Percentiles rank a stretch among this genome's conserved stretches.
Conservation (phyloP, 2,329 filamentous ascomycete genomes). For the Penicillium janthinellum region DNA sequence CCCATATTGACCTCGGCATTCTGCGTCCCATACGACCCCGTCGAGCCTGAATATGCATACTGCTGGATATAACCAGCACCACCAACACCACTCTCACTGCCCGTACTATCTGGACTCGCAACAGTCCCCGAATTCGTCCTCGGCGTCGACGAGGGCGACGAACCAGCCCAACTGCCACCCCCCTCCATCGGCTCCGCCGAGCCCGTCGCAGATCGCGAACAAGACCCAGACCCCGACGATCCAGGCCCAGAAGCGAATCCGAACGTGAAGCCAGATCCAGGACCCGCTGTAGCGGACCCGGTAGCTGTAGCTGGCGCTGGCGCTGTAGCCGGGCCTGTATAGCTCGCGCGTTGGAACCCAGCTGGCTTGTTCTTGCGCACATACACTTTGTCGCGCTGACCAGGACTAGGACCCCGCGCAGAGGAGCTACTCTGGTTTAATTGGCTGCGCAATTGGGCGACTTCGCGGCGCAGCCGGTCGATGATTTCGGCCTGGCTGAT, state of each 20-base stretch:
- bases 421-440: constrained; percentile 12
- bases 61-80: not conserved
- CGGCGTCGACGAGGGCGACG: constrained; percentile 24
- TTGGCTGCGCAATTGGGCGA: constrained; percentile 24
- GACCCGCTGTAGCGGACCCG: not conserved
- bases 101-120: constrained; percentile 27
- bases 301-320: too few species aligned
- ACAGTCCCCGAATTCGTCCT: constrained; percentile 21
- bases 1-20: not conserved
- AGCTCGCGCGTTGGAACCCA: not conserved
- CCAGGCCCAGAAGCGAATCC: not conserved
- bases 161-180: constrained; percentile 21
- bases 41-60: constrained; percentile 9
- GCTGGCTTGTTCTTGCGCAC: not conserved
- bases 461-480: constrained; percentile 29
- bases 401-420: not conserved
- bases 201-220: not conserved
- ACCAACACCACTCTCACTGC: constrained; percentile 18
- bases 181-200: constrained; percentile 8
- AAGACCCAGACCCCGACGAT: not conserved
- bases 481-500: constrained; percentile 58
- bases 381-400: not conserved
- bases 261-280: not conserved
- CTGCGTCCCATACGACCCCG: constrained; percentile 10
- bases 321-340: not conserved